Percentiles rank a stretch among this genome's conserved stretches.
Conservation (phyloP, 2,329 filamentous ascomycete species). For the Penicillium decumbens region DNA sequence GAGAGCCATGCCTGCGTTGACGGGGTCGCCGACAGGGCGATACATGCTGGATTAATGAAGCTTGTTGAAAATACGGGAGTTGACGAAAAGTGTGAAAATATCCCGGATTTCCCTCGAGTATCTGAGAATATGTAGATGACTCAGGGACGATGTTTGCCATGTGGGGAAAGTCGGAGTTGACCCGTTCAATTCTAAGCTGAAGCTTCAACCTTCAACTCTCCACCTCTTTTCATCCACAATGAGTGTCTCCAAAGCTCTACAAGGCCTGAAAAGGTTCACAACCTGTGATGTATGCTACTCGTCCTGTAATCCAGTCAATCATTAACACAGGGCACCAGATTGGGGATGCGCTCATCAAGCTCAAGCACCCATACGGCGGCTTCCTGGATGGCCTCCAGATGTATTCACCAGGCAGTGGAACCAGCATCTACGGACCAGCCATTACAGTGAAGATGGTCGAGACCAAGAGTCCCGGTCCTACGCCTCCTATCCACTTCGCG, state of each 20-base stretch:
- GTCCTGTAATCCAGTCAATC: neutral
- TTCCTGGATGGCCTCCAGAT: constrained; percentile 16
- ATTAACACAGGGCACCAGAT: constrained; percentile 6
- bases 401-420: constrained; percentile 9
- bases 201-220: neutral
- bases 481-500: constrained; percentile 12
- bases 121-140: no score
- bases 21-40: no score
- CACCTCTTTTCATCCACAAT: neutral
- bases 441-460: constrained; percentile 18
- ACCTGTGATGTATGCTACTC: constrained; percentile 12
- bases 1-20: no score
- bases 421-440: constrained; percentile 12
- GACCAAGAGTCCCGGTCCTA: constrained; percentile 12
- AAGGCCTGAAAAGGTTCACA: constrained; percentile 13
- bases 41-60: no score
- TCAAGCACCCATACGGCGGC: constrained; percentile 15
- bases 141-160: neutral
- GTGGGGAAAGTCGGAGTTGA: neutral
- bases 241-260: constrained; percentile 7
- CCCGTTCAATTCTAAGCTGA: neutral
- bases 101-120: no score
- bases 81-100: no score
- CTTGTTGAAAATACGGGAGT: no score
- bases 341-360: constrained; percentile 15